These are phyloP conservation scores for Citrullus colocynthis DNA, from an alignment of 306 rosid genomes.

Conservation along the genomic window DNA sequence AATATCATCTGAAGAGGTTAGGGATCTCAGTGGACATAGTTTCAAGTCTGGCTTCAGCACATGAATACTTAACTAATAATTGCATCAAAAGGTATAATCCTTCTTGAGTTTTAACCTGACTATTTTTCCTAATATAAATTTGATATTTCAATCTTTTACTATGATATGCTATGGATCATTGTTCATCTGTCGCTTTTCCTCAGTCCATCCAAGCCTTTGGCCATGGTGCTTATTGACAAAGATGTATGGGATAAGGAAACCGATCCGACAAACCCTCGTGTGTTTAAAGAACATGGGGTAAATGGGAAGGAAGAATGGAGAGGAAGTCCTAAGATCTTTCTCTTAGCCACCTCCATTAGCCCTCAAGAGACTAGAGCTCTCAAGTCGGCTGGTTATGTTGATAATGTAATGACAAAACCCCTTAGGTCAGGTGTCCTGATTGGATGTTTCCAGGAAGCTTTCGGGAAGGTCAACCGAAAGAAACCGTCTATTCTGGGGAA, in stretches of 20 bases:
- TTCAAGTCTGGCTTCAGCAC: constrained; percentile 34
- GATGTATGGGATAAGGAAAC: constrained; percentile 63
- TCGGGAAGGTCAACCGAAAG: constrained; percentile 37
- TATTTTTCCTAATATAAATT: background rate
- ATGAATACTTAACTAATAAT: constrained; percentile 31
- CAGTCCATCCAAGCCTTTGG: constrained; percentile 32
- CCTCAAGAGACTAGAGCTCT: constrained; percentile 30
- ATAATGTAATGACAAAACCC: constrained; percentile 58
- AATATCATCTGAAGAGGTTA: constrained; percentile 64
- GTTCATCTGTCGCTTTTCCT: constrained; percentile 10
- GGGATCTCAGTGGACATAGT: constrained; percentile 55
- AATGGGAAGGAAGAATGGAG: constrained; percentile 25
- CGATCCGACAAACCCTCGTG: constrained; percentile 14
- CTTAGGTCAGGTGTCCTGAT: constrained; percentile 49
- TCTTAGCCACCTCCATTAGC: constrained; percentile 38
- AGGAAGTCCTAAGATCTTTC: constrained; percentile 48
- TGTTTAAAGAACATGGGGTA: constrained; percentile 23
- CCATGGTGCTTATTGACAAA: constrained; percentile 66
- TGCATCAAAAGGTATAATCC: constrained; percentile 37
- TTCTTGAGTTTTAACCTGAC: background rate
- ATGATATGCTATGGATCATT: constrained; percentile 10
- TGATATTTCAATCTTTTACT: background rate
- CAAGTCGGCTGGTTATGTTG: constrained; percentile 40
- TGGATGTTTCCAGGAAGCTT: constrained; percentile 47
- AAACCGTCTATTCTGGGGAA: constrained; percentile 39